Percentiles rank a stretch among this genome's conserved stretches.
Evolutionary conservation across 768 basidiomycete genomes (phyloP).

Genomic region (Cystobasidiopsis lactophilus): DNA sequence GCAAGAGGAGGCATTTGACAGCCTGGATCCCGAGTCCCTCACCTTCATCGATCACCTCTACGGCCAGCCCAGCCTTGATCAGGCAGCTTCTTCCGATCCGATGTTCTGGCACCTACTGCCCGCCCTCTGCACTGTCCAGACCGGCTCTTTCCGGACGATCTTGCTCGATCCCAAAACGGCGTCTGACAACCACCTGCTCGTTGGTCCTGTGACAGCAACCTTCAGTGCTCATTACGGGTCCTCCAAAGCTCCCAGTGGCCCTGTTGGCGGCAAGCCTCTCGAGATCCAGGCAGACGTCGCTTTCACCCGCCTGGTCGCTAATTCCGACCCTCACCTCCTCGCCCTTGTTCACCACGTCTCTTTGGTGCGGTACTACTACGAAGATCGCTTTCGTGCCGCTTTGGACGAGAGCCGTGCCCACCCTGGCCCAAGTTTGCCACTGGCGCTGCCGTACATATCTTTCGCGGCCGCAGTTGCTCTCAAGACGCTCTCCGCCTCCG

Average conservation of each 20-base stretch:
- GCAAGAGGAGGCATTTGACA: slow-evolving; percentile 6
- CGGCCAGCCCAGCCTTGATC: too few species aligned
- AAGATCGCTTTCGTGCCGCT: slow-evolving; percentile 7
- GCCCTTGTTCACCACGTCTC: slow-evolving; percentile 14
- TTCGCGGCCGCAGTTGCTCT: too few species aligned
- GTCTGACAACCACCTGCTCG: background rate
- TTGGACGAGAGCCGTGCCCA: background rate
- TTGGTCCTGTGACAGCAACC: slow-evolving; percentile 6
- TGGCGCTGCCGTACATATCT: too few species aligned
- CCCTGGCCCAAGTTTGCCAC: too few species aligned
- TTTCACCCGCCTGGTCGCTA: background rate
- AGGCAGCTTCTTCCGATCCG: too few species aligned
- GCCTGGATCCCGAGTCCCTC: too few species aligned
- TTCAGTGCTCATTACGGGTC: too few species aligned
- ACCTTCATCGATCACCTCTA: background rate
- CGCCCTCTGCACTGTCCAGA: too few species aligned
- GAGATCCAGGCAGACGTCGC: background rate
- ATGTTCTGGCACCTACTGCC: too few species aligned
- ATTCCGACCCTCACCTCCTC: slow-evolving; percentile 10
- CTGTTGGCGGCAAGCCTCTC: background rate
- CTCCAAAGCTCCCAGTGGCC: too few species aligned
- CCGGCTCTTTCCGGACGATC: too few species aligned
- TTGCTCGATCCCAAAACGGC: background rate
- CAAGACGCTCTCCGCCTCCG: background rate
- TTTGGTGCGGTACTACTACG: slow-evolving; percentile 9